A percentile compares a stretch with the other conserved stretches of the same genome.
Conservation (phyloP, 176 grass and related monocot species). For the Triticum timopheevii region DNA sequence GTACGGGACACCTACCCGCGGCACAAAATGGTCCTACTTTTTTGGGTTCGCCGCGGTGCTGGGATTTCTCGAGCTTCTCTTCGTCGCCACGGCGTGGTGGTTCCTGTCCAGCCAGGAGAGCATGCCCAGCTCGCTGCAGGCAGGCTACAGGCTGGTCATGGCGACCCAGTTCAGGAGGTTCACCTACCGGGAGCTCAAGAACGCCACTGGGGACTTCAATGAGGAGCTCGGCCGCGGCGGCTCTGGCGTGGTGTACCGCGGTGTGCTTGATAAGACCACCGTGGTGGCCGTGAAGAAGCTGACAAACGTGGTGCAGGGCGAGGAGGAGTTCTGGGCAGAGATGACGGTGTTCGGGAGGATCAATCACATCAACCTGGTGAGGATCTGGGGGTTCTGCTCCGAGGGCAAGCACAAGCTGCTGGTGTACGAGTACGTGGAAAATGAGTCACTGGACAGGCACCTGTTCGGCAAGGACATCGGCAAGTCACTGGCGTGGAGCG, state of each 20-base stretch:
- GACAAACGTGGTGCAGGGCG: slow-evolving; percentile 22
- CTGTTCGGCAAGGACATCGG: slow-evolving; percentile 38
- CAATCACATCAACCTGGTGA: slow-evolving; percentile 72
- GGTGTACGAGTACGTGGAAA: slow-evolving; percentile 65
- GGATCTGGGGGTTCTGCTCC: slow-evolving; percentile 59
- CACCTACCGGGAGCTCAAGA: slow-evolving; percentile 53
- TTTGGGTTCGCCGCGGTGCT: slow-evolving; percentile 16
- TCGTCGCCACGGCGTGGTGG: slow-evolving; percentile 35
- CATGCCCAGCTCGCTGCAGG: slow-evolving; percentile 20
- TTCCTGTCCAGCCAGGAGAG: slow-evolving; percentile 48
- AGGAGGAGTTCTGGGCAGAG: slow-evolving; percentile 67
- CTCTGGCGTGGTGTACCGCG: slow-evolving; percentile 56
- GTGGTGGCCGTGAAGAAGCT: slow-evolving; percentile 67
- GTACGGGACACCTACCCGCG: background rate
- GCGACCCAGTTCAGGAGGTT: slow-evolving; percentile 53
- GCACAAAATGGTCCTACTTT: background rate
- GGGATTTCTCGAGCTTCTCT: slow-evolving; percentile 33
- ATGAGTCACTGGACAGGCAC: slow-evolving; percentile 57
- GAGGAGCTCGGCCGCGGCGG: slow-evolving; percentile 65
- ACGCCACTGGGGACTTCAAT: slow-evolving; percentile 54
- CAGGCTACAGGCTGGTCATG: slow-evolving; percentile 52
- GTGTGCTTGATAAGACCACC: slow-evolving; percentile 37
- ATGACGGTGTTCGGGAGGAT: slow-evolving; percentile 59
- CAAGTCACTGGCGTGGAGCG: slow-evolving; percentile 36
- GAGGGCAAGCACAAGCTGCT: slow-evolving; percentile 46